Base-by-base conservation (phyloP, 2,329 filamentous ascomycete species). In the Xylariaceae sp. region DNA sequence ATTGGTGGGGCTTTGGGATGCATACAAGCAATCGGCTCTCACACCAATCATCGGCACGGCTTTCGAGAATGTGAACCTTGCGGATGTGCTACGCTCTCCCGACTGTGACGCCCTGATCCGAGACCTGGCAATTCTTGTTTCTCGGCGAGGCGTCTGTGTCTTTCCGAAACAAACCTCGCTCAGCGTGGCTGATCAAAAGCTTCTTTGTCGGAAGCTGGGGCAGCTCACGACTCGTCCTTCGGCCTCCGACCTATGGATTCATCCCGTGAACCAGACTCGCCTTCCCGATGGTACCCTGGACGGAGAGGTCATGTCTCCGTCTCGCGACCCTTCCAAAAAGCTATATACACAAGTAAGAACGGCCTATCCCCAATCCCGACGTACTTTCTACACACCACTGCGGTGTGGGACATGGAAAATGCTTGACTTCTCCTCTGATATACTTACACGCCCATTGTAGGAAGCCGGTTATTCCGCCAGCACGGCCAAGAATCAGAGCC, bases 61-160 rank as follows among this genome's bases (percentile, higher is more conserved):
- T 63, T 87, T 77, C 58, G 73, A 77, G n/a, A 75, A 74, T 11
- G 75, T 79, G 35, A 79, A 84, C 58, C 72, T 87, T 0, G 77
- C 77, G 4, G 83, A 88, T 35, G 78, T 80, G 61, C 73, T 89
- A 4, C 72, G 81, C 31, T 80, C 81, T 0, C 73, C 79, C 0
- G 84, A 87, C 64, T 75, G 81, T 0, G 84, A 88, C 50, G 79
- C 83, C 44, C 71, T 86, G 26, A 66, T 88, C 29, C 77, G 81
- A 0, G 86, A 88, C 62, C 72, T 89, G 0, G 86, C 84, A 37
- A 83, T 88, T 57, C 27, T 27, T 86, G 84, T 88, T 60, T 87
- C 85, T 1, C 79, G 82, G 56, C 80, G 85, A 0, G 85, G 85
- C 7, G 85, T 88, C 3, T 84, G 88, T 34, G 87, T 88, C 72